Evolutionary conservation across 2,329 filamentous ascomycete species (phyloP), one percentile per base, ranked within the genome.

Genomic region (Aspergillus niger): DNA sequence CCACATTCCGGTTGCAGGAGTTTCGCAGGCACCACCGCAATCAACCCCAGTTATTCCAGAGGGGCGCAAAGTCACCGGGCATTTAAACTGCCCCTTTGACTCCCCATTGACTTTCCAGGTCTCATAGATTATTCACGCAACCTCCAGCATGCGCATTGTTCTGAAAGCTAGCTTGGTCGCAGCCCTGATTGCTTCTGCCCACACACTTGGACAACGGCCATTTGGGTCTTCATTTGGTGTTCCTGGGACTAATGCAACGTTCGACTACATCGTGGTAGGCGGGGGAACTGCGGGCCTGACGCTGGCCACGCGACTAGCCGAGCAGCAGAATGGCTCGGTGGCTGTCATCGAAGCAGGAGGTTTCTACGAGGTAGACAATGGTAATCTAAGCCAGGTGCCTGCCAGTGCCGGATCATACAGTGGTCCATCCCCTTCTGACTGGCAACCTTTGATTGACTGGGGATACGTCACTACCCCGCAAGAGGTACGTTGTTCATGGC

Each of bases 301-400:
- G 0, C 41, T 67, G 1, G 65, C 63, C 0, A 26, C 61, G 10
- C 63, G 71, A n/a, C 60, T 73, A 13, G 63, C 69, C 5, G 63
- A 65, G 17, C 58, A 67, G 38, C 39, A 62, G 3, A 57, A 50
- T 5, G 55, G 59, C 8, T 58, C 32, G 4, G 69, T 76, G 13
- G 73, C 72, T 6, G 66, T 77, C 28, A 59, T 73, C 15, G 70
- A 73, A 55, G 69, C 69, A 7, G 70, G 70, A 8, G 63, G 61
- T 2, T 72, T 71, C 63, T 76, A 74, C 55, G 67, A 76, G 51
- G 43, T 71, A 10, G 62, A 65, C 39, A 74, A 72, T 58, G 68
- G 69, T 20, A 71, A 71, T 43, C 39, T 64, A 6, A 69, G 63
- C 36, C 54, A 62, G 13, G 61, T 74, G 1, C 73, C 72, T 1